phyloP scores from a whole-genome alignment of 2,329 filamentous ascomycete species.

The Cytospora mali region DNA sequence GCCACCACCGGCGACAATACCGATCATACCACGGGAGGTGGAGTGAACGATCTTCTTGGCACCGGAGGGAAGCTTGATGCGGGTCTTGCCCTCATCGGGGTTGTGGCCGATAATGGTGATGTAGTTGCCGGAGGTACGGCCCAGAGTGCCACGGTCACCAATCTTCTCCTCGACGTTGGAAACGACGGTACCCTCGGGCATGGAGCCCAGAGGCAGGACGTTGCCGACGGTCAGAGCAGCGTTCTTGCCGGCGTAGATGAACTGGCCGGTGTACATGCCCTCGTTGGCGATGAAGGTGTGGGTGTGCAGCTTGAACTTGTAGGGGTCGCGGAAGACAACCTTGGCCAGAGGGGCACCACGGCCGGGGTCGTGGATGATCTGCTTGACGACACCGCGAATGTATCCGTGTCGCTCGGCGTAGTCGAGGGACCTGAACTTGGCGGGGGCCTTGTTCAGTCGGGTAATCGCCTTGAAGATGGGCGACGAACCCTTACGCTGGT shows the following conservation, averaged over 20 bases:
- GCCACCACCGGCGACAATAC: slow-evolving; percentile 98
- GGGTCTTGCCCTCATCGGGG: slow-evolving; percentile 98
- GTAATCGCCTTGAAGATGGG: slow-evolving; percentile 73
- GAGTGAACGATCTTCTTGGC: slow-evolving; percentile 99
- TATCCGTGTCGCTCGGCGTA: slow-evolving; percentile 97
- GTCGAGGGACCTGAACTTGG: slow-evolving; percentile 96
- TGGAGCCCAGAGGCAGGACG: slow-evolving; percentile 88
- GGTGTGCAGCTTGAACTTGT: slow-evolving; percentile 95
- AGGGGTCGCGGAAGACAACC: slow-evolving; percentile 96
- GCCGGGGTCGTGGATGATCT: slow-evolving; percentile 98
- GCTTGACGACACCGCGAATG: slow-evolving; percentile 95
- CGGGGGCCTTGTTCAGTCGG: slow-evolving; percentile 91
- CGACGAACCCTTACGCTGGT: slow-evolving; percentile 65
- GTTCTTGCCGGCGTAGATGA: slow-evolving; percentile 99
- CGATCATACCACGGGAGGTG: slow-evolving; percentile 94
- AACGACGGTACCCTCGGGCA: slow-evolving; percentile 98
- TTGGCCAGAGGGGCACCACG: slow-evolving; percentile 97
- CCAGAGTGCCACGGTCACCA: slow-evolving; percentile 94
- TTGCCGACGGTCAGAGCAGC: slow-evolving; percentile 96
- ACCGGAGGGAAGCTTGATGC: slow-evolving; percentile 98
- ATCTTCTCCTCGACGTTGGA: slow-evolving; percentile 99
- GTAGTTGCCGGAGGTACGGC: slow-evolving; percentile 98
- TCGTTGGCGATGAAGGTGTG: slow-evolving; percentile 99
- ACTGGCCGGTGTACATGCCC: slow-evolving; percentile 99
- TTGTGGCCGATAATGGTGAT: slow-evolving; percentile 98